A percentile compares a stretch with the other conserved stretches of the same genome.
phyloP scores from a whole-genome alignment of 1,284 basidiomycete genomes.

The Sutorius eximius region DNA sequence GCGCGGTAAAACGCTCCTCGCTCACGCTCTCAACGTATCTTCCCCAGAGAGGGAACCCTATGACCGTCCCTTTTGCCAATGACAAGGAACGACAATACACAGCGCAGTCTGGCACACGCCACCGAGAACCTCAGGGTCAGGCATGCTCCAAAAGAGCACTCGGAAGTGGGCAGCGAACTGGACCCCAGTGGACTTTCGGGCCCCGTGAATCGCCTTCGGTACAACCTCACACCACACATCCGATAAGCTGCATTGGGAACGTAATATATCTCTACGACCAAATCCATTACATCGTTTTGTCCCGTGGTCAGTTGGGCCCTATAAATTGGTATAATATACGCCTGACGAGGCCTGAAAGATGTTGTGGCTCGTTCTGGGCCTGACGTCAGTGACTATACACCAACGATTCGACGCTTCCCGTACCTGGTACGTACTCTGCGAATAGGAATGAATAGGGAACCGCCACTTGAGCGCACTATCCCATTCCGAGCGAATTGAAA shows the following conservation, averaged over 20 bases:
- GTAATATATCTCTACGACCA: neutral
- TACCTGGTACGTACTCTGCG: constrained; percentile 52
- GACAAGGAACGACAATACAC: too few relatives aligned
- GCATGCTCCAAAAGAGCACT: too few relatives aligned
- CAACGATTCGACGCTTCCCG: neutral
- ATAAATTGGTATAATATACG: constrained; percentile 90
- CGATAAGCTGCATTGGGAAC: neutral
- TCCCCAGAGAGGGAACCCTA: too few relatives aligned
- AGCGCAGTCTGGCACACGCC: too few relatives aligned
- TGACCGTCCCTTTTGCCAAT: too few relatives aligned
- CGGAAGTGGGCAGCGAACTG: too few relatives aligned
- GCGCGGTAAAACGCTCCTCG: too few relatives aligned
- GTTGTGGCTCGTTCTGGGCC: constrained; percentile 81
- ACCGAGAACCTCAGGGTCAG: too few relatives aligned
- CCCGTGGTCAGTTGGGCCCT: constrained; percentile 65
- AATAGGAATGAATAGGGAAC: neutral
- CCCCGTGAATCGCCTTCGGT: too few relatives aligned
- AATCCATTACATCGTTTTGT: neutral
- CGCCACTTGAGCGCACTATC: neutral
- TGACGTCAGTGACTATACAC: constrained; percentile 19
- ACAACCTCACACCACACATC: neutral
- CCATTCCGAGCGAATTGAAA: neutral
- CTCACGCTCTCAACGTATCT: too few relatives aligned
- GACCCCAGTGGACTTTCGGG: too few relatives aligned
- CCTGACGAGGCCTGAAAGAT: constrained; percentile 85